Evolutionary conservation across 768 basidiomycete species (phyloP), one percentile per base, ranked within the genome.

Genomic region (Amanita brunnescens): DNA sequence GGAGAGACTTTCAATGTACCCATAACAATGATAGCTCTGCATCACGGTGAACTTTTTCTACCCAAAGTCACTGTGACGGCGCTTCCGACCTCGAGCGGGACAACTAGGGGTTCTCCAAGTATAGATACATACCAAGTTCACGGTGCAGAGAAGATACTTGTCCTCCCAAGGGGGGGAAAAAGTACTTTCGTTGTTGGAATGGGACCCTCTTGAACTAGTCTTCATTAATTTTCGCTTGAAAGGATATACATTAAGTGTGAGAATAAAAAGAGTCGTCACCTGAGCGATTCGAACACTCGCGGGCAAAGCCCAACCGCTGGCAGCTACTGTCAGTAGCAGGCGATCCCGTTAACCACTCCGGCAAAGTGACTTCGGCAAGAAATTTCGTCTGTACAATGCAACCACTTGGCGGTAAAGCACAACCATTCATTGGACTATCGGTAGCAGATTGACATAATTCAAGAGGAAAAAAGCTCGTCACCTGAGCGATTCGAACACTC

Each of bases 101-200:
- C 72, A 45, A 75, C 74, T 7, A 84, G 80, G 79, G 74, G 78
- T 6, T 78, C 80, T 6, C 72, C 85, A 0, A 82, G 72, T 52
- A 77, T 76, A 10, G 92, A 96, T 64, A 83, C 87, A 0, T 83
- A 91, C 61, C 90, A 96, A 57, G 71, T 79, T 37, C 87, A 94
- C 58, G 89, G 91, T 0, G 94, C 90, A 9, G 80, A 91, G 58
- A 82, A 76, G 53, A 74, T 94, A 7, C 67, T 89, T 43, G 81
- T 98, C 5, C 74, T 93, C 18, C 94, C 94, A 0, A 76, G 90
- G 50, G 86, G 86, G 3, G 86, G 86, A 4, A 75, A 87, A 55
- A 88, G 79, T 58, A 93, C 90, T 12, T 91, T 87, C 64, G 76
- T 91, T 5, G 74, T 91, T 30, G 78, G 74, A 23, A 88, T 89